phyloP scores from a whole-genome alignment of 2,329 filamentous ascomycete species.

The Fusarium tanahbumbuense region DNA sequence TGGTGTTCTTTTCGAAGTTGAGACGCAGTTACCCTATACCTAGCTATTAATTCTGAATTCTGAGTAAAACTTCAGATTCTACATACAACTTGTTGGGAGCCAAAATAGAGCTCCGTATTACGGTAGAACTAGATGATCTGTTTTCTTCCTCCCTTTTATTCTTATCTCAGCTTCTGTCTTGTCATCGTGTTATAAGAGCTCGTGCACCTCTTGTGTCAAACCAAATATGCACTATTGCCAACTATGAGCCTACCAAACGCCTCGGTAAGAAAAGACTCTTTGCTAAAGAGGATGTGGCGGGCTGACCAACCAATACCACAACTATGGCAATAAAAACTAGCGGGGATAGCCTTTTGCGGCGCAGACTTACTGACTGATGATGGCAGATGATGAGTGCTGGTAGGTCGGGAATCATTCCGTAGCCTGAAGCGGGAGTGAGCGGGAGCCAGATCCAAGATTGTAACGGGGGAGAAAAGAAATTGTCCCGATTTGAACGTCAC shows the following conservation, averaged over 20 bases:
- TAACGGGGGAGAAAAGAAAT: background rate
- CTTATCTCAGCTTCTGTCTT: background rate
- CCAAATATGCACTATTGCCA: background rate
- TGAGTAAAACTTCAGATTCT: background rate
- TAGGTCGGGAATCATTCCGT: slow-evolving; percentile 20
- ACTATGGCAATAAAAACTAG: background rate
- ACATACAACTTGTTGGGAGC: background rate
- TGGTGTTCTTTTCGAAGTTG: background rate
- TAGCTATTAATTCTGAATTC: background rate
- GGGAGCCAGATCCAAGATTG: slow-evolving; percentile 31
- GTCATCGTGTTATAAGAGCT: background rate
- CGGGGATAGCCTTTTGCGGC: slow-evolving; percentile 8
- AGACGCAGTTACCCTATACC: background rate
- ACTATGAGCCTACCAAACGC: too few species aligned
- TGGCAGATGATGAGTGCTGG: slow-evolving; percentile 12
- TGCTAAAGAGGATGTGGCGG: slow-evolving; percentile 4
- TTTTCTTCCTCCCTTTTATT: background rate
- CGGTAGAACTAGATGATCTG: background rate
- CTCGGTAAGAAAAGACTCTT: background rate
- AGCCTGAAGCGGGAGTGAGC: slow-evolving; percentile 23
- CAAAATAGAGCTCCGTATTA: background rate
- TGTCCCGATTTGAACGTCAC: slow-evolving; percentile 29
- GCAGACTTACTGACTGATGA: background rate
- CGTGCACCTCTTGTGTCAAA: background rate
- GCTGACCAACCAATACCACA: background rate